Evolutionary conservation across 2,329 filamentous ascomycete genomes (phyloP), one percentile per base, ranked within the genome.

Genomic region (Alternaria burnsii): DNA sequence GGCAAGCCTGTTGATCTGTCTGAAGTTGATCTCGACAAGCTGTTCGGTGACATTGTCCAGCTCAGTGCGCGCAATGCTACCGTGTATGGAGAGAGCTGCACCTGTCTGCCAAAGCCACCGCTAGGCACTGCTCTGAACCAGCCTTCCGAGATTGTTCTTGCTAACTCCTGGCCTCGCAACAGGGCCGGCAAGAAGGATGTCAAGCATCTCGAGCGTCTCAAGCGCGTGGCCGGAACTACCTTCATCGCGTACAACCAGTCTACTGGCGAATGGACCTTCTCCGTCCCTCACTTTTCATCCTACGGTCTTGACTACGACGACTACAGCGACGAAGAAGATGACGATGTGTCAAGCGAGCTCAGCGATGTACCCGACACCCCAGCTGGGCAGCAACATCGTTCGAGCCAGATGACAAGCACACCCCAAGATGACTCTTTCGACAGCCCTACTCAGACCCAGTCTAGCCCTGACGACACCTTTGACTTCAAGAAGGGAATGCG

Each of bases 201-300:
- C 38, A 97, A 93, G 80, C 95, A 99, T 78, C 81, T 97, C 57
- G 88, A 90, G 62, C 90, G 92, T 55, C 87, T 99, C 24, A 91
- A 89, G 83, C 88, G 86, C 59, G 93, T 97, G 38, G 82, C 83
- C 9, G 90, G 92, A 76, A 98, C 95, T 0, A 88, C 88, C 4
- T 98, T 97, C 71, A 84, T 94, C 70, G 85, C 85, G 71, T 99
- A 97, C 78, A 87, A 96, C 65, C 83, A 85, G 58, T 85, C 92
- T 1, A 93, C 89, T 53, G 95, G 94, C 53, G 86, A 91, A 47
- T 99, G 96, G 96, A 87, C 87, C 14, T 99, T 99, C 82, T 88
- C 84, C 10, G 95, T 99, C n/a, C 89, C 94, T 72, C 95, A 99
- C 78, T 99, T 96, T 78, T 98, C 94, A 1, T 97, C 93, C 1